Evolutionary conservation across 352 stramenopile species (phyloP), one percentile per base, ranked within the genome.

Genomic region (Pythium brassicae): DNA sequence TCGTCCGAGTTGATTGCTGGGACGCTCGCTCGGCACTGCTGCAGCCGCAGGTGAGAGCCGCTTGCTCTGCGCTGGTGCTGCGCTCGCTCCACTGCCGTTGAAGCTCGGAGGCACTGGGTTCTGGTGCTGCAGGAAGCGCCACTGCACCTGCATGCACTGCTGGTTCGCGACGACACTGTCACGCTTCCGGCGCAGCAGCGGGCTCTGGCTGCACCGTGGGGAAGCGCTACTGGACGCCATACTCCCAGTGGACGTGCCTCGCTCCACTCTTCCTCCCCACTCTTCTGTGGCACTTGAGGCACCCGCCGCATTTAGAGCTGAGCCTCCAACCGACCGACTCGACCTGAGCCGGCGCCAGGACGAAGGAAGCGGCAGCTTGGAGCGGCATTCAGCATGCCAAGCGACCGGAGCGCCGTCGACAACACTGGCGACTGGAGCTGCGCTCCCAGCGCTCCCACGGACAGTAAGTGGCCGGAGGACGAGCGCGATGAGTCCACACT

Each of bases 91-190:
- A 10, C 26, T 12, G 26, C 26, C 9, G 15, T 34, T n/a, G 25
- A 65, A 65, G 34, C 29, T 50, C 39, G 63, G 50, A 22, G 61
- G 55, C 6, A 39, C 48, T 2, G 67, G 67, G 14, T 76, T 76
- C 23, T 72, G 67, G 50, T 74, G 67, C 34, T 72, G 58, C 3
- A 87, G 53, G 43, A 87, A 87, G 26, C 56, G 69, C 77, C 77
- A 87, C 40, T 86, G 74, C 26, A 86, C 73, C 52, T 80, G 65
- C 19, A 80, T 53, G 15, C 62, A 80, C 32, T 68, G 66, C 26
- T 52, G 62, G 17, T 62, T 65, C 19, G 65, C 35, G 29, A 61
- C 49, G 32, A 49, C 37, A 2, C 59, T 45, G 43, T 72, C 71
- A 34, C 68, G 65, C 59, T 54, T 75, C 57, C 61, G 57, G 7